Evolutionary conservation across 1,284 basidiomycete species (phyloP), one percentile per base, ranked within the genome.

Genomic region (Apiotrichum veenhuisii): DNA sequence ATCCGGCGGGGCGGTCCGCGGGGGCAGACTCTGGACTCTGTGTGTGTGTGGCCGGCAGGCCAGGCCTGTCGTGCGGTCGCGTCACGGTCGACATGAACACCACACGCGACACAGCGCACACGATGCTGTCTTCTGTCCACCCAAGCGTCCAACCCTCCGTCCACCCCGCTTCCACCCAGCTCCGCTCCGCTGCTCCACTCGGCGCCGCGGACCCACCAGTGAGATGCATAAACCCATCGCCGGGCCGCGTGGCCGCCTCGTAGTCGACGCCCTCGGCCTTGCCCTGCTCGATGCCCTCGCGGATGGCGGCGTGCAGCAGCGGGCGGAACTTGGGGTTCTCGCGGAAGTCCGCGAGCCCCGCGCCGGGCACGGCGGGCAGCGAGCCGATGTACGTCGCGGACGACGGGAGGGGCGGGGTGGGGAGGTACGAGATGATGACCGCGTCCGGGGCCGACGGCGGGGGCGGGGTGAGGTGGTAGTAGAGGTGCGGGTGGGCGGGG

Each of bases 211-310:
- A 65, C 72, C 48, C 40, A 77, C 74, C 75, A 0, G 69, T 72
- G 50, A 77, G 68, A 52, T 74, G 71, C 45, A 77, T 74, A 56
- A 70, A 77, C 25, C 76, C 76, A 54, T 77, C 76, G 18, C 62
- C 64, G 1, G 73, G 73, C 54, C 76, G 43, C 20, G 64, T 67
- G 17, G 65, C 54, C 10, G 76, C 76, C 61, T 76, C 75, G 40
- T 69, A 73, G 18, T 56, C 60, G 12, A 76, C 64, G 10, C 59
- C 63, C 42, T 60, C 51, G 17, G 60, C 61, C 40, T 57, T 63
- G 2, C 64, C 65, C 5, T 50, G 17, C 27, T 48, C 56, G 11
- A 72, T 44, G 1, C 62, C 67, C 2, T 61, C 54, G 53, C 65
- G 63, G 33, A 74, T 64, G 4, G 64, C 58, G 8, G 46, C 49